phyloP scores from a whole-genome alignment of 192 early-diverging fungal genomes.

The Podila epigama region DNA sequence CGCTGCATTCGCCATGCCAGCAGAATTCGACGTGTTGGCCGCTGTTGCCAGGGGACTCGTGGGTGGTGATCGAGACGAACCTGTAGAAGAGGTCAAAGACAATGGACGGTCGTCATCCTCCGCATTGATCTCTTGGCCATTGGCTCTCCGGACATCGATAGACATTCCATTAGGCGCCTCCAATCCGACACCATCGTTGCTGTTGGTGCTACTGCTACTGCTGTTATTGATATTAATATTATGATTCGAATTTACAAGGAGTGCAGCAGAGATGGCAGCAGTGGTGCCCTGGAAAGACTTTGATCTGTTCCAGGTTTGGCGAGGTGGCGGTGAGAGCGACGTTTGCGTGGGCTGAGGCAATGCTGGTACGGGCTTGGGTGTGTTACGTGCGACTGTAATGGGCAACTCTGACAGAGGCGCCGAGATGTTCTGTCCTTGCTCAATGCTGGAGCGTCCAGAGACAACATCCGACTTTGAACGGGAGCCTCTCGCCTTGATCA shows the following conservation, averaged over 20 bases:
- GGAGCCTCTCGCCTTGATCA: neutral
- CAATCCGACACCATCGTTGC: neutral
- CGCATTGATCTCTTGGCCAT: too few species aligned
- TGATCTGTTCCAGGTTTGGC: neutral
- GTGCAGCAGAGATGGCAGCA: neutral
- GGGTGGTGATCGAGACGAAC: neutral
- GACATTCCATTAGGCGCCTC: neutral
- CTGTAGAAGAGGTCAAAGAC: neutral
- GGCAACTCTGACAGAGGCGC: neutral
- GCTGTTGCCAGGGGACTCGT: neutral
- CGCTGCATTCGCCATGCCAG: neutral
- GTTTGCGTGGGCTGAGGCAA: neutral
- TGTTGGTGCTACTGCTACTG: too few species aligned
- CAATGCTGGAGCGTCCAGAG: neutral
- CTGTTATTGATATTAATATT: too few species aligned
- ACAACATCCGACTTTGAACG: neutral
- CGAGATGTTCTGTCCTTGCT: neutral
- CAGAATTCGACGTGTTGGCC: too few species aligned
- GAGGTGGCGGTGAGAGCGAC: slow-evolving; percentile 1
- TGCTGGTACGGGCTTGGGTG: neutral
- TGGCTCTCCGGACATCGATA: neutral
- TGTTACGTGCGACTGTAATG: neutral
- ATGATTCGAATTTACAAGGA: neutral
- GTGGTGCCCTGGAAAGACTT: slow-evolving; percentile 3
- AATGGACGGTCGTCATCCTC: neutral